Evolutionary conservation across 2,329 filamentous ascomycete species (phyloP).

Genomic region (Exophiala sideris): DNA sequence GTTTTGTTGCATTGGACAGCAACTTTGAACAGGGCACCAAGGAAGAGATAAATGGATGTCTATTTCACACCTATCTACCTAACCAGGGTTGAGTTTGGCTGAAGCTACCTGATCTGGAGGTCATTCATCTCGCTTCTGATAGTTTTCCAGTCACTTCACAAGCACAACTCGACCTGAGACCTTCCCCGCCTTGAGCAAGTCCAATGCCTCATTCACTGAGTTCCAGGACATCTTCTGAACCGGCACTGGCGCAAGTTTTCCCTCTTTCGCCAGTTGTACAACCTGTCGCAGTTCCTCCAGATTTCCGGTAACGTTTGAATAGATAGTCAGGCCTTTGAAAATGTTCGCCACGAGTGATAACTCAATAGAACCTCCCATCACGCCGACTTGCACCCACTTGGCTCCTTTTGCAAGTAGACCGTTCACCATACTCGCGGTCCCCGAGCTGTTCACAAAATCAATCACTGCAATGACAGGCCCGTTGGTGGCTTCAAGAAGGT

Average conservation of each 20-base stretch:
- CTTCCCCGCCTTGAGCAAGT: slow-evolving; percentile 13
- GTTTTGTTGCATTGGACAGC: too few species aligned
- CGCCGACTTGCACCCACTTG: slow-evolving; percentile 19
- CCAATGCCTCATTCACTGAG: slow-evolving; percentile 15
- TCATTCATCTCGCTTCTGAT: too few species aligned
- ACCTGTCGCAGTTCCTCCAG: slow-evolving; percentile 10
- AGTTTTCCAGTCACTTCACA: background rate
- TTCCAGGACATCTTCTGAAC: slow-evolving; percentile 12
- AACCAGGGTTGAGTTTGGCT: too few species aligned
- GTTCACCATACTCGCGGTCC: slow-evolving; percentile 11
- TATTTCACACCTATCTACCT: too few species aligned
- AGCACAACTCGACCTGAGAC: slow-evolving; percentile 19
- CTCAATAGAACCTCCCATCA: slow-evolving; percentile 19
- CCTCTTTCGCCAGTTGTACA: slow-evolving; percentile 8
- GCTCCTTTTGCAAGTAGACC: slow-evolving; percentile 13
- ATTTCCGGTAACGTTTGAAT: slow-evolving; percentile 13
- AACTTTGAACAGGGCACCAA: too few species aligned
- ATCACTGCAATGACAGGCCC: slow-evolving; percentile 15
- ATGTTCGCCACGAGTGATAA: slow-evolving; percentile 14
- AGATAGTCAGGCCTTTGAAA: slow-evolving; percentile 9
- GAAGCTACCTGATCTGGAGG: too few species aligned
- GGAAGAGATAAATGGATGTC: too few species aligned
- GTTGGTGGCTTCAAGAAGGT: slow-evolving; percentile 4
- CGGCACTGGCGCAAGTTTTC: slow-evolving; percentile 8
- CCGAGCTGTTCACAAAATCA: slow-evolving; percentile 22